phyloP scores from a whole-genome alignment of 768 basidiomycete species.

The Trametes maxima region DNA sequence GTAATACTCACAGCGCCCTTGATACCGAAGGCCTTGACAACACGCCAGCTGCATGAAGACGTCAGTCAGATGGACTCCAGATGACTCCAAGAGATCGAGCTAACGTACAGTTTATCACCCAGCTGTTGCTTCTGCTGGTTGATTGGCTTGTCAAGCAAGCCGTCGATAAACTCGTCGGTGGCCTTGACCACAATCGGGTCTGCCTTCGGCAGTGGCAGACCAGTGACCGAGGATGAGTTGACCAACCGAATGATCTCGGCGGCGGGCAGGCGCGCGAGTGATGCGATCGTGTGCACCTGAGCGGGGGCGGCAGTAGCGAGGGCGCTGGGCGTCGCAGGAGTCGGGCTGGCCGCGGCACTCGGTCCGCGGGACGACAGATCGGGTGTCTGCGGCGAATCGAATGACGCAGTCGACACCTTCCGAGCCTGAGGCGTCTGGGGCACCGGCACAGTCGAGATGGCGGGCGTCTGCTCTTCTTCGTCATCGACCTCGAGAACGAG shows the following conservation, averaged over 20 bases:
- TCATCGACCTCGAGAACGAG: slow-evolving; percentile 77
- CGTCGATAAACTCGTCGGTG: slow-evolving; percentile 83
- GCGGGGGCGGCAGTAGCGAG: slow-evolving; percentile 20
- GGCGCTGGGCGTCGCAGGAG: slow-evolving; percentile 61
- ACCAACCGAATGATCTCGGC: slow-evolving; percentile 73
- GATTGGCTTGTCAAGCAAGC: slow-evolving; percentile 74
- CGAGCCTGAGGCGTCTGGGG: slow-evolving; percentile 66
- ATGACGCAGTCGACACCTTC: slow-evolving; percentile 44
- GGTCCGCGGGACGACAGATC: slow-evolving; percentile 75
- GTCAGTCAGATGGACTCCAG: not conserved
- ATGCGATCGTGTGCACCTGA: slow-evolving; percentile 60
- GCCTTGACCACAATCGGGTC: slow-evolving; percentile 69
- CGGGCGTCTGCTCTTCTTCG: slow-evolving; percentile 46
- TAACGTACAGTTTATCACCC: slow-evolving; percentile 28
- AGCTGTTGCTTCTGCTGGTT: slow-evolving; percentile 41
- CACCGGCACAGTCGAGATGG: slow-evolving; percentile 41
- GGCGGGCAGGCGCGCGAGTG: slow-evolving; percentile 75
- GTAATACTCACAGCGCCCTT: slow-evolving; percentile 66
- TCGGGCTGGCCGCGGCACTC: slow-evolving; percentile 70
- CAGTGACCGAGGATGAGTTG: slow-evolving; percentile 43
- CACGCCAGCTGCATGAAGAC: slow-evolving; percentile 43
- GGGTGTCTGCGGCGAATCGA: slow-evolving; percentile 68
- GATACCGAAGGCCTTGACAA: slow-evolving; percentile 77
- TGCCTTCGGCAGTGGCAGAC: slow-evolving; percentile 65
- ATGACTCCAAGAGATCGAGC: slow-evolving; percentile 15